Evolutionary conservation across 2,329 filamentous ascomycete species (phyloP).

Genomic region (Aureobasidium uvarum): DNA sequence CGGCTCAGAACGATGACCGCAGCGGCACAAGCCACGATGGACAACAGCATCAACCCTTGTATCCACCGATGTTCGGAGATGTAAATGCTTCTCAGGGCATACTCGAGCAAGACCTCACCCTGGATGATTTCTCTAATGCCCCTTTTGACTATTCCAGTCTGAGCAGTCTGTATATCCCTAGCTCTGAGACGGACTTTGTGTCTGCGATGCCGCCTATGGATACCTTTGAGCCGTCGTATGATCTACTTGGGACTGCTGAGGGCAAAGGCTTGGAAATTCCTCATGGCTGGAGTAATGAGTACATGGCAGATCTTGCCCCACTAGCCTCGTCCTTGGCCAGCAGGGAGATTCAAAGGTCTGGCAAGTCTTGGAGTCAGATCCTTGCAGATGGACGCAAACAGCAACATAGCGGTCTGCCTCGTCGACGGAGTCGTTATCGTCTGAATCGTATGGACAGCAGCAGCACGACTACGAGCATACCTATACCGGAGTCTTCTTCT

Average conservation of each 20-base stretch:
- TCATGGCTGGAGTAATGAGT: conserved; percentile 1
- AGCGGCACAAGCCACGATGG: not conserved
- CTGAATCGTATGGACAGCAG: conserved; percentile 2
- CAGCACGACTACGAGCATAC: not conserved
- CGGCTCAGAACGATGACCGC: not conserved
- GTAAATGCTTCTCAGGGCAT: not conserved
- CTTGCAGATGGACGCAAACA: conserved; percentile 3
- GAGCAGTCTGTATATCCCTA: not conserved
- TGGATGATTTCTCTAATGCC: conserved; percentile 8
- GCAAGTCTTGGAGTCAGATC: conserved; percentile 19
- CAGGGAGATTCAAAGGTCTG: conserved; percentile 8
- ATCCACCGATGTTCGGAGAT: not conserved
- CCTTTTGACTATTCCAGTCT: conserved; percentile 9
- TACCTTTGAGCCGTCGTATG: conserved; percentile 4
- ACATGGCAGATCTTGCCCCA: not conserved
- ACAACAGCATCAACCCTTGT: not conserved
- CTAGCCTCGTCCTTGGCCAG: conserved; percentile 6
- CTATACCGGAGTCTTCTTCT: conserved; percentile 9
- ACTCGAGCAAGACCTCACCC: not conserved
- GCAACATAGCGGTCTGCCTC: conserved; percentile 9
- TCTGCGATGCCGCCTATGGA: conserved; percentile 5
- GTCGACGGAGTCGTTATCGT: conserved; percentile 16
- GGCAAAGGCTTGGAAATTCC: conserved; percentile 12
- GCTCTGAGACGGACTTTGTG: not conserved
- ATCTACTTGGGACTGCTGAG: conserved; percentile 9